Evolutionary conservation across 331 rosid species (phyloP), one percentile per base, ranked within the genome.

Genomic region (Rhamnella rubrinervis): DNA sequence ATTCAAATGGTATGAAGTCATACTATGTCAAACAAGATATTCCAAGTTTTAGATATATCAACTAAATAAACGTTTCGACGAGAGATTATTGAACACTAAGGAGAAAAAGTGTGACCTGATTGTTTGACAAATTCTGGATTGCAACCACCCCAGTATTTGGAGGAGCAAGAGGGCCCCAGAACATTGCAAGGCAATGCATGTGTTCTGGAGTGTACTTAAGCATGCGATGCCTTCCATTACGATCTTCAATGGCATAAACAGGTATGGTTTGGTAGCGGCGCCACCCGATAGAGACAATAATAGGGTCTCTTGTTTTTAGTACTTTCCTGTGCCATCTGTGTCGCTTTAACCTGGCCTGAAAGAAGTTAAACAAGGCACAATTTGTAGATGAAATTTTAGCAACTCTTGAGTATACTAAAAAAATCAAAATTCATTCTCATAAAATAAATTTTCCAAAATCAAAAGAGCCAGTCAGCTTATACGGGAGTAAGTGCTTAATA

Each of bases 161-260:
- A 72, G 97, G 97, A 71, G 92, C 95, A 70, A 93, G 95, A 44
- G 98, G 96, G 28, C 98, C 97, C 95, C 95, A 93, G 78, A 93
- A 93, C 83, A 84, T 88, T 61, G 97, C 97, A 55, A 93, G 80
- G 77, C 97, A 91, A 75, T 91, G 98, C 95, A 86, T 89, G 75
- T 91, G 97, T 77, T 91, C 96, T 17, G 96, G 98, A 61, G 97
- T 91, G 78, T 93, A 93, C 80, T 93, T 93, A 61, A 93, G 97
- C 97, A 93, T 93, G 1, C 95, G 95, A 64, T 84, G 87, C 83
- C 97, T 91, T 72, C 97, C 98, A 78, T 88, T 90, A 49, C 13
- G 60, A 81, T 91, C 98, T 76, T 93, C 97, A 69, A 81, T 87
- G 67, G 96, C 95, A 83, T 91, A 93, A 76, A 93, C 81, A 55